Percentiles rank a stretch among this genome's conserved stretches.
These are phyloP conservation scores for Leccinellum luteum DNA, from an alignment of 768 basidiomycete species.

Conservation along the genomic window DNA sequence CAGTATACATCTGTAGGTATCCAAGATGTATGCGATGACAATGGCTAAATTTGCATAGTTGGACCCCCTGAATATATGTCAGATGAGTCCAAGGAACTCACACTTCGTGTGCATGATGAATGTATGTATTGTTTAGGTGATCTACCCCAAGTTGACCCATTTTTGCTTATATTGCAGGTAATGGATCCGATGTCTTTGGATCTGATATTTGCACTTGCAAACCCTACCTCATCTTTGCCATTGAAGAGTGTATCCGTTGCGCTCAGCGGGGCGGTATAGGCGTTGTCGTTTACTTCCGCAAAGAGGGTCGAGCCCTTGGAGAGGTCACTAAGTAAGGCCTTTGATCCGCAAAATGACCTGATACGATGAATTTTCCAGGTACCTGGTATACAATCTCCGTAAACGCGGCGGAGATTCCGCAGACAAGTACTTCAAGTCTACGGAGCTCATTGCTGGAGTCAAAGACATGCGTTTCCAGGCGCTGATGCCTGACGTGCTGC, in stretches of 20 bases:
- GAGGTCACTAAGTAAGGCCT: conserved; percentile 83
- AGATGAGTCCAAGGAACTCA: conserved; percentile 77
- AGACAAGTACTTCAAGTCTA: conserved; percentile 91
- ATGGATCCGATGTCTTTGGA: conserved; percentile 95
- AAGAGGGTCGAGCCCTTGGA: conserved; percentile 89
- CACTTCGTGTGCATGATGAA: conserved; percentile 90
- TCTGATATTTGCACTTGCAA: conserved; percentile 93
- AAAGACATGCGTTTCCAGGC: conserved; percentile 95
- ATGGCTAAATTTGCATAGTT: conserved; percentile 42
- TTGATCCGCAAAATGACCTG: background rate
- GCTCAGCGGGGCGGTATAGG: conserved; percentile 88
- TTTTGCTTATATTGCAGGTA: conserved; percentile 45
- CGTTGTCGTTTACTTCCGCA: conserved; percentile 90
- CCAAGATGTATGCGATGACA: background rate
- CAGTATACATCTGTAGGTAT: conserved; percentile 84
- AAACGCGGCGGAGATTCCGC: conserved; percentile 94
- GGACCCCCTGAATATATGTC: conserved; percentile 78
- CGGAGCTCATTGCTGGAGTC: conserved; percentile 91
- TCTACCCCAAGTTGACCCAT: background rate
- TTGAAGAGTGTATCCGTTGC: conserved; percentile 86
- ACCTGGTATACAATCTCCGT: conserved; percentile 94
- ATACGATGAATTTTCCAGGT: conserved; percentile 39
- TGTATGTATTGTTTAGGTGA: conserved; percentile 46
- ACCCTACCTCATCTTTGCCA: conserved; percentile 88
- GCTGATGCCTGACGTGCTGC: conserved; percentile 93